Base-by-base conservation (phyloP, 306 rosid species). In the Casuarina glauca region DNA sequence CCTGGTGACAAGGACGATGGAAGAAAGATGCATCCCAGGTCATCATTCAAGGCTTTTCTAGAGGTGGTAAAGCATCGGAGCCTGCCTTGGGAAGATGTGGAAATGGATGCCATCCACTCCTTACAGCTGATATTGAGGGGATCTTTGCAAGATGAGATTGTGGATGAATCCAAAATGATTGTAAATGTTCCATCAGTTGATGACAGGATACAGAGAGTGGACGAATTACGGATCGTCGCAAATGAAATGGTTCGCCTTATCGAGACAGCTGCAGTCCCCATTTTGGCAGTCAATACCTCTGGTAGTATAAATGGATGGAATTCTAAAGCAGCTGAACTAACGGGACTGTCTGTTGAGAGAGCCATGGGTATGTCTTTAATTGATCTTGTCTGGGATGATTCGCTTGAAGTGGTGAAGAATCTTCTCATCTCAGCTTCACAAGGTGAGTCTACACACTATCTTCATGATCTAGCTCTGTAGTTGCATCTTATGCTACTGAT, bases 91-190 rank as follows among this genome's bases (percentile, higher is more conserved):
- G 89, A 85, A 69, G 89, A 85, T 79, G 69, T 79, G 74, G 86
- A 82, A 76, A 85, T 85, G 89, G 86, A 85, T 79, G 82, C 83
- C 74, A 76, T 82, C 63, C 89, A 85, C 76, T 85, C 89, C 11
- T 70, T 85, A 54, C 89, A 82, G 79, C 76, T 85, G 76, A 85
- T 85, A 44, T 74, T 82, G 74, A 71, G 86, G 69, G 86, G 74
- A 45, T 85, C 86, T 61, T 74, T 85, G 73, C 80, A 80, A 50
- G 80, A 79, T 19, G 68, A 76, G 62, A 57, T 39, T 64, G 67
- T 15, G 64, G 82, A 79, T 62, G 78, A 69, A 55, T 82, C 84
- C 69, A 82, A 79, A 64, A 73, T 82, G 75, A 79, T 79, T 68
- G 76, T 73, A 74, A 79, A 74, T 70, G 84, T 72, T 51, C 84